Evolutionary conservation across 2,329 filamentous ascomycete genomes (phyloP).

Genomic region (Colletotrichum agaves): DNA sequence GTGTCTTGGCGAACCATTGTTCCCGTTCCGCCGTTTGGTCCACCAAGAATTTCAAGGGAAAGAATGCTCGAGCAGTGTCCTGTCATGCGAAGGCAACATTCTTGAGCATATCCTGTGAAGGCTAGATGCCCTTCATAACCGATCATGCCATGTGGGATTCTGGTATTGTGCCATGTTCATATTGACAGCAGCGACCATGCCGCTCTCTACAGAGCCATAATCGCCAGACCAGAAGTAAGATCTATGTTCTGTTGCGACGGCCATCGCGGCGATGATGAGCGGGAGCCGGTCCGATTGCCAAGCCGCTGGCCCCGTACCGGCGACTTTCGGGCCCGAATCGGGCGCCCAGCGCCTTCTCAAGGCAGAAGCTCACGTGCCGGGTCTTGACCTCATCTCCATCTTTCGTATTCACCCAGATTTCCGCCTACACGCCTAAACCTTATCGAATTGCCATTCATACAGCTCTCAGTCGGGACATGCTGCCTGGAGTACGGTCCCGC

Average conservation of each 20-base stretch:
- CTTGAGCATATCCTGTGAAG: background rate
- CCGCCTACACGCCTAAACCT: too few species aligned
- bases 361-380: conserved; percentile 32
- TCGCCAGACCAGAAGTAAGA: background rate
- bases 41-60: conserved; percentile 2
- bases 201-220: background rate
- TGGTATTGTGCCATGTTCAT: background rate
- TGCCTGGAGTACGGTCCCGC: background rate
- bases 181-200: background rate
- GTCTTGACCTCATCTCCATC: background rate
- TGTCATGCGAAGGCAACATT: too few species aligned
- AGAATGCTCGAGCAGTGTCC: too few species aligned
- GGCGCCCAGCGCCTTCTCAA: background rate
- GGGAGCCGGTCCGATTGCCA: background rate
- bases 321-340: conserved; percentile 3
- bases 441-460: too few species aligned
- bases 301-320: background rate
- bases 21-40: background rate
- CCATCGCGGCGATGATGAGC: background rate
- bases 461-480: too few species aligned
- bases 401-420: background rate
- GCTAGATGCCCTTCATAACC: background rate
- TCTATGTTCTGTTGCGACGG: too few species aligned
- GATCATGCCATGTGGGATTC: background rate
- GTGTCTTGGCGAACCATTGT: conserved; percentile 11